Evolutionary conservation across 2,329 filamentous ascomycete genomes (phyloP), one percentile per base, ranked within the genome.

Genomic region (Sporothrix inflata): DNA sequence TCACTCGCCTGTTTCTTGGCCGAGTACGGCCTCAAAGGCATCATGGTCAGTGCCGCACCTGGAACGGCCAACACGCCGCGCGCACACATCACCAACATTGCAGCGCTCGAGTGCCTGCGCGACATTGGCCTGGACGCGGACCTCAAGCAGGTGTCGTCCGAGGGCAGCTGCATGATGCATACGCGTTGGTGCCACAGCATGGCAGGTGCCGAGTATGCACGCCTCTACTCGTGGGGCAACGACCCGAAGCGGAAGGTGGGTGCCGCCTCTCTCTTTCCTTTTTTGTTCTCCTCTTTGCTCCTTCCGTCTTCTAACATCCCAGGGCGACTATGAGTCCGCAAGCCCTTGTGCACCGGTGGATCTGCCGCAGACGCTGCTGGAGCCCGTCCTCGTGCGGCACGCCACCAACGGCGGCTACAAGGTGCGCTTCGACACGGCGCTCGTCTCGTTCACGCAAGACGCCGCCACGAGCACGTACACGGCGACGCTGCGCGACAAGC

Each of bases 81-180:
- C 34, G 88, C 88, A 0, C 88, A 90, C 76, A 87, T 89, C 71
- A 89, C 85, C 57, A 90, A 89, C 76, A 86, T 85, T 78, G 87
- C 65, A 2, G 65, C 65, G 45, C 65, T 67, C 19, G 88, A 88
- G 75, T 87, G 85, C 76, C 79, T 87, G 1, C 82, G 86, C 8
- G 86, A 87, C 73, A 84, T 87, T 71, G 85, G 82, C 0, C 77
- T 88, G 2, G 85, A 87, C 38, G 68, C 78, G 40, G 82, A 83
- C 24, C 80, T 81, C 24, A 69, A 79, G 3, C 74, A 78, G 47
- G 78, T 83, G 8, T 81, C 82, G 0, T 80, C 81, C 0, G 78
- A 79, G 1, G 81, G 82, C 27, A 74, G 81, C 21, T 79, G 79
- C 73, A 86, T 87, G 83, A 75, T 80, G 45, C 85, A 87, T 73